These are phyloP conservation scores for Avena atlantica DNA, from an alignment of 176 grass and related monocot genomes.

Conservation along the genomic window DNA sequence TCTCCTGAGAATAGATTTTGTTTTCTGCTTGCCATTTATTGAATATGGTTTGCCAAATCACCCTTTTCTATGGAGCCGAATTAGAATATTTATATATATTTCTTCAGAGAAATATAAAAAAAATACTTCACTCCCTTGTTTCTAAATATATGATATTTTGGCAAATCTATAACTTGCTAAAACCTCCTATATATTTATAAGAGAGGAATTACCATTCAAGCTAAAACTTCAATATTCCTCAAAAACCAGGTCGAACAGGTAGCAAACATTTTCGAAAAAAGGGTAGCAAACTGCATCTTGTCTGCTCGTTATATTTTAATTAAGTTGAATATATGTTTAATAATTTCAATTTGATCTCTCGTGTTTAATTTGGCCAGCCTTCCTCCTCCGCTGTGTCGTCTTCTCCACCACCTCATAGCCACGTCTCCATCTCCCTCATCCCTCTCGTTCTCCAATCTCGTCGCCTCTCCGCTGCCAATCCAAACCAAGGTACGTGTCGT, in stretches of 20 bases:
- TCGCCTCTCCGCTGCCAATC: constrained; percentile 1
- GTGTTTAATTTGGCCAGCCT: constrained; percentile 14
- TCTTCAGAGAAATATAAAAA: too few species aligned
- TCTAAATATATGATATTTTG: too few species aligned
- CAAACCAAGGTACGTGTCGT: constrained; percentile 1
- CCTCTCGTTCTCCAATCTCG: background rate
- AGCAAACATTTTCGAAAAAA: too few species aligned
- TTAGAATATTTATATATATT: too few species aligned
- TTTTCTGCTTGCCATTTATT: too few species aligned
- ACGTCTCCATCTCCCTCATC: background rate
- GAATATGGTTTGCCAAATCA: too few species aligned
- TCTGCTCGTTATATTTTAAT: background rate
- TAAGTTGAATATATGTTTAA: background rate
- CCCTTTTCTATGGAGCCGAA: too few species aligned
- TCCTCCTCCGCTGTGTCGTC: constrained; percentile 15
- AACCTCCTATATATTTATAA: too few species aligned
- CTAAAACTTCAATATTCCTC: background rate
- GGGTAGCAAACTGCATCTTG: background rate
- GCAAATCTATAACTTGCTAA: too few species aligned
- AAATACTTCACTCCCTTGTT: too few species aligned
- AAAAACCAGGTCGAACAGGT: background rate
- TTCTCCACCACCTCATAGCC: constrained; percentile 2
- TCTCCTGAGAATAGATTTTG: too few species aligned
- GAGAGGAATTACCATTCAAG: background rate
- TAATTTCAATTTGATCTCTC: background rate